Conservation (phyloP, 345 rosid species). For the Eutrema heterophyllum region DNA sequence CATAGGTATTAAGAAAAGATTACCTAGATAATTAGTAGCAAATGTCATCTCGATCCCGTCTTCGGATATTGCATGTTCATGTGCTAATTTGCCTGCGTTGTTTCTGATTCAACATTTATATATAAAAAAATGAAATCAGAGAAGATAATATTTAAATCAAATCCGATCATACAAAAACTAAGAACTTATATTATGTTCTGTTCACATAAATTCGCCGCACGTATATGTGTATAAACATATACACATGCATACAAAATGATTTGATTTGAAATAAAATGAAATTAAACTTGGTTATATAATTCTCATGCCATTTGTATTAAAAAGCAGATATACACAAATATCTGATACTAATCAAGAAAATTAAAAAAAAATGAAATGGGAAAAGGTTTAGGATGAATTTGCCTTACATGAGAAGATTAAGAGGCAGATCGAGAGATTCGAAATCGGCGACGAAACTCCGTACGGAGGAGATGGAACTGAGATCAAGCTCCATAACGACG, state of each 20-base stretch:
- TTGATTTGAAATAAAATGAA: background rate
- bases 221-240: background rate
- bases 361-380: background rate
- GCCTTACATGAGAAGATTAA: slow-evolving; percentile 80
- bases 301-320: background rate
- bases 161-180: background rate
- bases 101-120: slow-evolving; percentile 46
- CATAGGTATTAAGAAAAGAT: slow-evolving; percentile 8
- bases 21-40: slow-evolving; percentile 94
- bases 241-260: slow-evolving; percentile 14
- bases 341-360: too few species aligned
- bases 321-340: background rate
- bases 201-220: slow-evolving; percentile 10
- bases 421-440: slow-evolving; percentile 62
- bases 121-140: background rate
- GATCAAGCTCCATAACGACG: slow-evolving; percentile 80
- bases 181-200: slow-evolving; percentile 10
- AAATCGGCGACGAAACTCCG: slow-evolving; percentile 66
- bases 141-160: background rate
- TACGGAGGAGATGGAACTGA: slow-evolving; percentile 79
- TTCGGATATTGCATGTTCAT: slow-evolving; percentile 84
- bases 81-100: slow-evolving; percentile 88
- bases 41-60: slow-evolving; percentile 99
- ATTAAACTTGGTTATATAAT: background rate
- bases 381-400: background rate